A percentile compares a stretch with the other conserved stretches of the same genome.
phyloP scores from a whole-genome alignment of 2,329 filamentous ascomycete genomes.

The Fusarium anguioides region DNA sequence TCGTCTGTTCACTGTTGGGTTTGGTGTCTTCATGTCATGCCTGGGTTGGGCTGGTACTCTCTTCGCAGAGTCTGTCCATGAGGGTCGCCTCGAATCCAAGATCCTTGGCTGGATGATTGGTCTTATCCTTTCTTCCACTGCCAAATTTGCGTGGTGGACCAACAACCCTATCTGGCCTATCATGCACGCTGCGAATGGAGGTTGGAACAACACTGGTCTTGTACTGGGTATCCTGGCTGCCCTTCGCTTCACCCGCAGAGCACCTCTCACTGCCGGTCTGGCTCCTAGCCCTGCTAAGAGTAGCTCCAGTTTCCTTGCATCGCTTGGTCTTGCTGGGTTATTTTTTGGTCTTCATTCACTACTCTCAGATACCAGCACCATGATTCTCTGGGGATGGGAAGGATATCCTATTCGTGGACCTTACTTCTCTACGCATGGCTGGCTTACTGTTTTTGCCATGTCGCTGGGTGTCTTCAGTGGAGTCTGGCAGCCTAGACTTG shows the following conservation, averaged over 20 bases:
- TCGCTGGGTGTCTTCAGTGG: constrained; percentile 81
- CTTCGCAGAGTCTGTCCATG: constrained; percentile 79
- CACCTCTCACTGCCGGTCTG: constrained; percentile 59
- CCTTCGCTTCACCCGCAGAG: constrained; percentile 77
- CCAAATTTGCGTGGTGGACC: constrained; percentile 92
- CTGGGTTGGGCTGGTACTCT: constrained; percentile 87
- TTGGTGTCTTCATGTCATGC: constrained; percentile 83
- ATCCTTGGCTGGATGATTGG: constrained; percentile 85
- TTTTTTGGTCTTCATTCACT: constrained; percentile 93
- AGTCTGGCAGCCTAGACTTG: constrained; percentile 76
- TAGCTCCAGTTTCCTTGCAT: constrained; percentile 77
- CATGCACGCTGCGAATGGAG: constrained; percentile 89
- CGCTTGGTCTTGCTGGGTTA: constrained; percentile 82
- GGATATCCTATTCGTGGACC: constrained; percentile 92
- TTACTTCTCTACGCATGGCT: constrained; percentile 88
- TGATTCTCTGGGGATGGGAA: constrained; percentile 99
- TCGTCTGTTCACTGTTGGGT: constrained; percentile 83
- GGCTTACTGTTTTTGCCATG: constrained; percentile 88
- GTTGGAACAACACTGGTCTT: constrained; percentile 89
- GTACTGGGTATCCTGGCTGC: constrained; percentile 79
- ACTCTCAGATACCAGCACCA: constrained; percentile 96
- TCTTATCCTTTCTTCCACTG: constrained; percentile 83
- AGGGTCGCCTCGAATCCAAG: constrained; percentile 81
- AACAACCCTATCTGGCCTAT: constrained; percentile 98
- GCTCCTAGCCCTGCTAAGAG: constrained; percentile 55